Evolutionary conservation across 163 green algal species (phyloP).

Genomic region (Prototheca wickerhamii): DNA sequence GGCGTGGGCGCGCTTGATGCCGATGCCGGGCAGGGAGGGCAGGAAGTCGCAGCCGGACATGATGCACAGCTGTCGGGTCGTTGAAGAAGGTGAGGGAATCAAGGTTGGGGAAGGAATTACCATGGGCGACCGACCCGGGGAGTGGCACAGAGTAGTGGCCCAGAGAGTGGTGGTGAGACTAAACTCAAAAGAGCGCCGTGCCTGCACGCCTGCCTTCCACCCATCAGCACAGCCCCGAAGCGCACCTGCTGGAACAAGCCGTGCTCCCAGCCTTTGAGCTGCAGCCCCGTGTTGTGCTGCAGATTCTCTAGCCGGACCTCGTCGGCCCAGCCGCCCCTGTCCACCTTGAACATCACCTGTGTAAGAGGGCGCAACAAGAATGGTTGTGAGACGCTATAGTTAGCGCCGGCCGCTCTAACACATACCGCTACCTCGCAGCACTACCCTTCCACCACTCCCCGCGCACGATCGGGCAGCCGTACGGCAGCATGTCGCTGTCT

Average conservation of each 20-base stretch:
- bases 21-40: conserved; percentile 69
- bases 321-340: conserved; percentile 62
- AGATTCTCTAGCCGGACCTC: conserved; percentile 64
- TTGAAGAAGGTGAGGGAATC: not conserved
- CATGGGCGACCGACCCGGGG: not conserved
- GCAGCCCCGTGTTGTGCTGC: conserved; percentile 37
- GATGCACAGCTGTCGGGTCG: conserved; percentile 68
- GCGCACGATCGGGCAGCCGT: conserved; percentile 76
- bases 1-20: conserved; percentile 81
- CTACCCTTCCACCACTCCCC: conserved; percentile 65
- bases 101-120: not conserved
- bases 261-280: conserved; percentile 56
- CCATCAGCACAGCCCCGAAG: conserved; percentile 54
- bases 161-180: too few relatives aligned
- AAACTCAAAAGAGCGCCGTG: too few relatives aligned
- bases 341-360: conserved; percentile 49
- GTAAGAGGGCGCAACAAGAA: not conserved
- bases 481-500: conserved; percentile 91
- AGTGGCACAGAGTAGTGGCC: not conserved
- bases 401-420: not conserved
- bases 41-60: conserved; percentile 96
- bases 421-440: not conserved
- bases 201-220: too few relatives aligned
- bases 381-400: not conserved
- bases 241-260: conserved; percentile 40